These are phyloP conservation scores for Thraustotheca clavata DNA, from an alignment of 352 stramenopile species.

Conservation along the genomic window DNA sequence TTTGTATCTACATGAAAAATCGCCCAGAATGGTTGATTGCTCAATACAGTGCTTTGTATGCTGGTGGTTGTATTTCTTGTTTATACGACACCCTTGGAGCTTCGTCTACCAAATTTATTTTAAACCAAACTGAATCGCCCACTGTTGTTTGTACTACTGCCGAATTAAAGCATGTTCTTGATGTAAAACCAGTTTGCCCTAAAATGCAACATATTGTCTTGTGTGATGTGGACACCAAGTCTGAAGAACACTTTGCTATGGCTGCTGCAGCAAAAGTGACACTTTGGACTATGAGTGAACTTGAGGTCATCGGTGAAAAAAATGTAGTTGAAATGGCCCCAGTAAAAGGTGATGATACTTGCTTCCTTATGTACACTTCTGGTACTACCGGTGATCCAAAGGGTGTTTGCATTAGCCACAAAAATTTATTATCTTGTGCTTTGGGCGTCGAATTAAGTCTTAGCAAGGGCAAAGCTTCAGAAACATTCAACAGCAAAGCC, in stretches of 20 bases:
- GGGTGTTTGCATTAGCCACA: constrained; percentile 23
- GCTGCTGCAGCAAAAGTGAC: not conserved
- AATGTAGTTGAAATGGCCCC: not conserved
- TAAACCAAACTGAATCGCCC: constrained; percentile 60
- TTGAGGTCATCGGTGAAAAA: constrained; percentile 1
- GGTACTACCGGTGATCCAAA: constrained; percentile 25
- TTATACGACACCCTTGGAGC: constrained; percentile 76
- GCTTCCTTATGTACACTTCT: constrained; percentile 24
- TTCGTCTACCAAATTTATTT: constrained; percentile 56
- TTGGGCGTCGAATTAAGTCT: not conserved
- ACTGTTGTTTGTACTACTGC: constrained; percentile 55
- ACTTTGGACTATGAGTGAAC: not conserved
- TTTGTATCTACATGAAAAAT: constrained; percentile 96
- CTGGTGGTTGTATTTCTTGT: constrained; percentile 50
- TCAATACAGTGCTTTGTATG: constrained; percentile 44
- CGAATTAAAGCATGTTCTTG: constrained; percentile 47
- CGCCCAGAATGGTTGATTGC: constrained; percentile 87
- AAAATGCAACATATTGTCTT: constrained; percentile 36
- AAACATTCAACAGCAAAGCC: not conserved
- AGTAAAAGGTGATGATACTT: not conserved
- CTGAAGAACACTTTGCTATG: not conserved
- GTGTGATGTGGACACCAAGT: not conserved
- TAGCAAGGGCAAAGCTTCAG: not conserved
- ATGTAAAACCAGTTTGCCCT: constrained; percentile 37
- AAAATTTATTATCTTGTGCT: constrained; percentile 26